Base-by-base conservation (phyloP, 768 basidiomycete genomes). In the Podaxis sp. region DNA sequence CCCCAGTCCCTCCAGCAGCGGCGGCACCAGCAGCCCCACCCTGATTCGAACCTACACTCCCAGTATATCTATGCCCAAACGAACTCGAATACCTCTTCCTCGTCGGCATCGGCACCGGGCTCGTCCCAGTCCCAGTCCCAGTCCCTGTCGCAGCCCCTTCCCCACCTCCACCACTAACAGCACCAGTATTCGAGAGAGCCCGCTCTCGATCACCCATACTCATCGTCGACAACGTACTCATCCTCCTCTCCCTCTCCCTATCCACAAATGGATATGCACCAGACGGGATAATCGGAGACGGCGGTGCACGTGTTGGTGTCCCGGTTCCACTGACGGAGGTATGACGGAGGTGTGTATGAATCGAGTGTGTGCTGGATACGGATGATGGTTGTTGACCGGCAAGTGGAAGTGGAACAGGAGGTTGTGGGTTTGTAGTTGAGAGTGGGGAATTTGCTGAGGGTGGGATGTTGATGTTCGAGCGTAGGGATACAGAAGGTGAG, bases 31-130 rank as follows among this genome's bases (percentile, higher is more conserved):
- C 48, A 11, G 5, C 48, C 22, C 4, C 49, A 24, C 26, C 49
- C 20, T 4, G 49, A 3, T 50, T 28, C 11, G 44, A 46, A 24
- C 41, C 68, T 3, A 72, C 73, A 33, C 69, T 68, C 5, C 80
- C 75, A 24, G 72, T 75, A 70, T 90, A 90, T 49, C 91, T 81
- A 71, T 92, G 86, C 10, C 88, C 86, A 70, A 93, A 93, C 64
- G 86, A 89, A 66, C 88, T 90, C 50, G 88, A 89, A 75, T 91
- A 93, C 6, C 89, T 78, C 72, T 88, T 89, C 41, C 86, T 77
- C 30, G 68, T 59, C 22, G 69, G 62, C 59, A 72, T 64, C 36
- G 58, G 60, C 17, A 51, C 62, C 1, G 48, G 69, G 41, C 57
- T 70, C 62, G 66, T 69, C 58, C 61, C 65, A 22, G 48, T 54